Conservation (phyloP, 2,329 filamentous ascomycete species). For the Fusarium redolens region DNA sequence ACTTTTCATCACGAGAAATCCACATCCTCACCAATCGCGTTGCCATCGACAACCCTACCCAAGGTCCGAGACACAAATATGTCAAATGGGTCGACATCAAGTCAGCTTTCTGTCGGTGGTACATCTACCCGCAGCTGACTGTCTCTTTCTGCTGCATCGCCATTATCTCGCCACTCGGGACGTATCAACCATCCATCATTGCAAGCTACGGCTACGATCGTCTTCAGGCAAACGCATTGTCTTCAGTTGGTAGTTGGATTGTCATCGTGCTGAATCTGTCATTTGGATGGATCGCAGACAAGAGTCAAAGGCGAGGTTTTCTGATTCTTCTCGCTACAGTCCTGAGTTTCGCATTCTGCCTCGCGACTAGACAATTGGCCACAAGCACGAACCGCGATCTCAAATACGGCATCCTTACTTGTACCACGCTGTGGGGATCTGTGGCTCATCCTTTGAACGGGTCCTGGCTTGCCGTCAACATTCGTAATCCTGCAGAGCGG, state of each 20-base stretch:
- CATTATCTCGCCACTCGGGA: conserved; percentile 16
- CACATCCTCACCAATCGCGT: not conserved
- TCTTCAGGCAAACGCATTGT: not conserved
- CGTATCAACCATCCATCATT: conserved; percentile 10
- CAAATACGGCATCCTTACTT: not conserved
- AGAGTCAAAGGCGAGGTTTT: not conserved
- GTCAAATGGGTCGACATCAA: conserved; percentile 8
- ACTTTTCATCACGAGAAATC: not conserved
- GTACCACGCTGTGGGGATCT: not conserved
- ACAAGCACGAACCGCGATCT: conserved; percentile 1
- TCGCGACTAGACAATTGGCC: not conserved
- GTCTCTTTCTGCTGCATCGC: conserved; percentile 19
- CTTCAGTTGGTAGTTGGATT: not conserved
- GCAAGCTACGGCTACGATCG: conserved; percentile 11
- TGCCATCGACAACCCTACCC: not conserved
- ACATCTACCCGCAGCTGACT: conserved; percentile 13
- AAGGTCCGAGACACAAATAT: not conserved
- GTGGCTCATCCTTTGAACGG: not conserved
- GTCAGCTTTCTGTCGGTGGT: conserved; percentile 13
- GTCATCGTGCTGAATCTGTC: not conserved
- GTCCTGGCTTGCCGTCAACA: not conserved
- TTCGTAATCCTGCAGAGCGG: not conserved
- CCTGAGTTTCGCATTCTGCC: not conserved
- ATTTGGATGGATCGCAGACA: not conserved
- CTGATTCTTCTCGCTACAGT: not conserved